Conservation (phyloP, 2,329 filamentous ascomycete genomes). For the Dryadomyces quercivorus region DNA sequence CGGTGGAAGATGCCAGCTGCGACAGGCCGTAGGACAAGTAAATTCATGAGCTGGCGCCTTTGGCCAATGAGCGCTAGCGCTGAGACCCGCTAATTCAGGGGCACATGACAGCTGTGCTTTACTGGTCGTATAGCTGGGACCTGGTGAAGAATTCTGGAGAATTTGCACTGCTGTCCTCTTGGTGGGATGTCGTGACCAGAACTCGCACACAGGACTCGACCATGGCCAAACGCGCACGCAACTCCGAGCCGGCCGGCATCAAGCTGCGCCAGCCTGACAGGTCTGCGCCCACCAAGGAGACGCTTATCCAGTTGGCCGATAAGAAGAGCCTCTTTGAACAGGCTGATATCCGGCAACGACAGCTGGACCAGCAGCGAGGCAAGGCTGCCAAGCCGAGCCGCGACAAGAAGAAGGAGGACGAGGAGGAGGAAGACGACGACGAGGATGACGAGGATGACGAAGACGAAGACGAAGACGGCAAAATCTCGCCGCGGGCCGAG, state of each 20-base stretch:
- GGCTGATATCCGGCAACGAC: constrained; percentile 28
- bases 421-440: constrained; percentile 17
- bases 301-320: constrained; percentile 61
- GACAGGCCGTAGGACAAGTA: background rate
- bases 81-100: background rate
- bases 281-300: constrained; percentile 47
- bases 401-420: constrained; percentile 12
- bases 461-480: constrained; percentile 19
- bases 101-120: background rate
- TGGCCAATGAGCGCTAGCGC: background rate
- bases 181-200: too few species aligned
- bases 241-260: constrained; percentile 33
- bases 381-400: constrained; percentile 12
- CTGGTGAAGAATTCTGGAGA: too few species aligned
- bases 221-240: constrained; percentile 18
- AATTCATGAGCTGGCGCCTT: background rate
- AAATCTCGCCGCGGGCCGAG: constrained; percentile 32
- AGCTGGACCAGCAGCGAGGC: constrained; percentile 16
- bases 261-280: constrained; percentile 60
- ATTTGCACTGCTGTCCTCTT: too few species aligned
- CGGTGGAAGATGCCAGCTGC: background rate
- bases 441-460: constrained; percentile 20
- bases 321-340: constrained; percentile 46
- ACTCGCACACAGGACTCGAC: background rate
- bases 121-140: background rate